Evolutionary conservation across 257 asterid species (phyloP).

Genomic region (Jacaranda mimosifolia): DNA sequence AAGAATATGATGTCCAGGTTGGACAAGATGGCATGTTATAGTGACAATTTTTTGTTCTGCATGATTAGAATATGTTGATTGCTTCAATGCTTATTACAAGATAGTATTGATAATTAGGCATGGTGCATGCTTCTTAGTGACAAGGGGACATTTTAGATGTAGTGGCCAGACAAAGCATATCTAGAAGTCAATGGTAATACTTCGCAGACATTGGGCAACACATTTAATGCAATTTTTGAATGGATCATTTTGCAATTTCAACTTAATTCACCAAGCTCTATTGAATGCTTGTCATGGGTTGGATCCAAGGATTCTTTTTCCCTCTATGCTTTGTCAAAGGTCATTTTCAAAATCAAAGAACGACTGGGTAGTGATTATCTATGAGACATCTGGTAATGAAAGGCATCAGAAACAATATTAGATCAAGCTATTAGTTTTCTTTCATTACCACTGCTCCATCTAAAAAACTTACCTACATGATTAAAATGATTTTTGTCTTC

Average conservation of each 20-base stretch:
- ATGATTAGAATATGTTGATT: slow-evolving; percentile 22
- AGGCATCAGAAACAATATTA: neutral
- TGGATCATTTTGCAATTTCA: neutral
- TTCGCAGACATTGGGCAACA: neutral
- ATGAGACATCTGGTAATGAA: neutral
- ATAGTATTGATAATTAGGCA: slow-evolving; percentile 60
- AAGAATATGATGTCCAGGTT: slow-evolving; percentile 95
- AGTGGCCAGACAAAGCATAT: slow-evolving; percentile 96
- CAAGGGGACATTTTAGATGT: slow-evolving; percentile 94
- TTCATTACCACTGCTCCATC: slow-evolving; percentile 11
- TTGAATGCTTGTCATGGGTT: slow-evolving; percentile 6
- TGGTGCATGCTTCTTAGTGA: slow-evolving; percentile 98
- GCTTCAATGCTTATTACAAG: slow-evolving; percentile 16
- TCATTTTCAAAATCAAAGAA: slow-evolving; percentile 6
- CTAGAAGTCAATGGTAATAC: slow-evolving; percentile 90
- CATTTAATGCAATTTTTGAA: neutral
- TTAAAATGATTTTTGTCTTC: neutral
- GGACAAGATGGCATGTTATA: slow-evolving; percentile 33
- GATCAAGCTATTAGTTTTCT: slow-evolving; percentile 4
- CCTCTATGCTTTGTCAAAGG: neutral
- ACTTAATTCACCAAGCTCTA: neutral
- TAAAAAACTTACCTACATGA: neutral
- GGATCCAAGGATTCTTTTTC: neutral
- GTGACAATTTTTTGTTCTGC: slow-evolving; percentile 23
- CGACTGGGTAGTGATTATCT: slow-evolving; percentile 8